Evolutionary conservation across 805 yeast genomes (phyloP).

Genomic region (Kodamaea laetipori): DNA sequence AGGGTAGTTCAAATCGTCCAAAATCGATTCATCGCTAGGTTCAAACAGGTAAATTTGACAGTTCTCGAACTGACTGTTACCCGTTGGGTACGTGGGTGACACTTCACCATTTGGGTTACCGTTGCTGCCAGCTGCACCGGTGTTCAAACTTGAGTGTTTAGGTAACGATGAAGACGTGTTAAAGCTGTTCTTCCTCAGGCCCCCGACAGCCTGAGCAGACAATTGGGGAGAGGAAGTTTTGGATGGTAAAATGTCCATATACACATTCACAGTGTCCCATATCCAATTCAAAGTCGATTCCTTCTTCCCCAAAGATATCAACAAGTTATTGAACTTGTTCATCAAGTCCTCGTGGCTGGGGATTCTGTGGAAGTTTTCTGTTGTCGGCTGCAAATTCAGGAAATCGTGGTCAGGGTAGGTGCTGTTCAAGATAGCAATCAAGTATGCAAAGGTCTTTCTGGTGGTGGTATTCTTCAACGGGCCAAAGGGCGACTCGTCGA

Average conservation of each 20-base stretch:
- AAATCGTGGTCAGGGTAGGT: slow-evolving; percentile 97
- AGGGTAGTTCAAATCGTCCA: slow-evolving; percentile 56
- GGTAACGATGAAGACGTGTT: slow-evolving; percentile 12
- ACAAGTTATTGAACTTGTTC: slow-evolving; percentile 72
- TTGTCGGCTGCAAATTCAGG: slow-evolving; percentile 81
- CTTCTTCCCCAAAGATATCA: slow-evolving; percentile 51
- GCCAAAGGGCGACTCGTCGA: slow-evolving; percentile 78
- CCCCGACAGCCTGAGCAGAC: slow-evolving; percentile 20
- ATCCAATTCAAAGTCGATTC: slow-evolving; percentile 58
- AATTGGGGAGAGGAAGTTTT: slow-evolving; percentile 27
- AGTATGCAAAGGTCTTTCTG: slow-evolving; percentile 84
- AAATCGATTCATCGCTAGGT: slow-evolving; percentile 60
- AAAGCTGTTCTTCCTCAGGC: slow-evolving; percentile 33
- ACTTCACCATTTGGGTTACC: too few species aligned
- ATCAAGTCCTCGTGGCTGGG: slow-evolving; percentile 49
- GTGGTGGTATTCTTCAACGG: slow-evolving; percentile 85
- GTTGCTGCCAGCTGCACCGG: too few species aligned
- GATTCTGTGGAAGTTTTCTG: slow-evolving; percentile 45
- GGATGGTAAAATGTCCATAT: slow-evolving; percentile 63
- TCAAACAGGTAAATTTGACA: slow-evolving; percentile 67
- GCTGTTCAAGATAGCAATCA: slow-evolving; percentile 87
- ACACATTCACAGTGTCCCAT: slow-evolving; percentile 85
- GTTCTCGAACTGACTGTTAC: slow-evolving; percentile 31
- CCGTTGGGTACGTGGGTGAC: too few species aligned
- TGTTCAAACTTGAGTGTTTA: slow-evolving; percentile 18